These are phyloP conservation scores for Talaromyces pinophilus DNA, from an alignment of 2,329 filamentous ascomycete genomes.

Conservation along the genomic window DNA sequence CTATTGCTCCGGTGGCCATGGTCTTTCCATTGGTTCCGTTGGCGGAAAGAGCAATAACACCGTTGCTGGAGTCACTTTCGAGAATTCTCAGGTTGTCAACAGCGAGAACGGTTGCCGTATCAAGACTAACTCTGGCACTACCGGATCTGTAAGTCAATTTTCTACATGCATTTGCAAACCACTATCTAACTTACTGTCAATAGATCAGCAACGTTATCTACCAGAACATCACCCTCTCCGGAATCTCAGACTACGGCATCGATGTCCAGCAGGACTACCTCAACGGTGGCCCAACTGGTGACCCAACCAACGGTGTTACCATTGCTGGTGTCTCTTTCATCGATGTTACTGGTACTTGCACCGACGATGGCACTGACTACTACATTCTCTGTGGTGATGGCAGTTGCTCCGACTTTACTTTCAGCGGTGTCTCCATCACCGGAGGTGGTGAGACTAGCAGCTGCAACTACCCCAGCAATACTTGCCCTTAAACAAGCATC, in stretches of 20 bases:
- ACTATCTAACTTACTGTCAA: background rate
- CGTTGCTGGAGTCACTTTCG: slow-evolving; percentile 57
- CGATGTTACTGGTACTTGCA: background rate
- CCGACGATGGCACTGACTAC: slow-evolving; percentile 36
- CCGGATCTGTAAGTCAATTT: background rate
- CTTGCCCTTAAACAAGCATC: background rate
- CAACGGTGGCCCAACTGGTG: slow-evolving; percentile 48
- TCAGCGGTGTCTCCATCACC: slow-evolving; percentile 52
- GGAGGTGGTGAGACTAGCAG: slow-evolving; percentile 51
- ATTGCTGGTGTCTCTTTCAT: slow-evolving; percentile 32
- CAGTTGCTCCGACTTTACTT: slow-evolving; percentile 56
- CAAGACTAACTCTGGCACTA: slow-evolving; percentile 26
- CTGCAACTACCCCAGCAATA: slow-evolving; percentile 31
- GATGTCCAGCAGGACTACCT: slow-evolving; percentile 57
- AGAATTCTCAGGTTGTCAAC: slow-evolving; percentile 51
- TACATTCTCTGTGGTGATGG: slow-evolving; percentile 58
- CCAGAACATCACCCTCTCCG: slow-evolving; percentile 48
- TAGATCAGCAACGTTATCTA: slow-evolving; percentile 31
- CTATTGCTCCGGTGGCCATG: slow-evolving; percentile 57
- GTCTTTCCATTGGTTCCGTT: slow-evolving; percentile 62
- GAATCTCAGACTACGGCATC: slow-evolving; percentile 54
- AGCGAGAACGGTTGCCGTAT: slow-evolving; percentile 49
- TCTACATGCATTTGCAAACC: background rate
- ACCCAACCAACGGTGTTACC: slow-evolving; percentile 41
- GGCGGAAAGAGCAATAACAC: slow-evolving; percentile 58